phyloP scores from a whole-genome alignment of 768 basidiomycete genomes.

The Exidia glandulosa region DNA sequence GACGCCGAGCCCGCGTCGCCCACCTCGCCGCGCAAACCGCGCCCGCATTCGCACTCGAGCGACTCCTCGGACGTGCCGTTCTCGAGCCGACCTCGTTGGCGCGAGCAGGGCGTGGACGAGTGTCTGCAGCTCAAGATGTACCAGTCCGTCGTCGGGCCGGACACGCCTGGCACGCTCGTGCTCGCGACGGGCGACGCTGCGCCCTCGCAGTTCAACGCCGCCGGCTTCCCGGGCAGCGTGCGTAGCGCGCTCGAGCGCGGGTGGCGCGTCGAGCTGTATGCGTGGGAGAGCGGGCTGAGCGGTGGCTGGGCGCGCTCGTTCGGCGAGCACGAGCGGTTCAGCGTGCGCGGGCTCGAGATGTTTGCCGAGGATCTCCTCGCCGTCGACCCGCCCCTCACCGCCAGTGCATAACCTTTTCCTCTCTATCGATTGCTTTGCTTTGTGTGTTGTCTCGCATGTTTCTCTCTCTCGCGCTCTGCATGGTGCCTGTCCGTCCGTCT shows the following conservation, averaged over 20 bases:
- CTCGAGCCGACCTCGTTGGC: slow-evolving; percentile 47
- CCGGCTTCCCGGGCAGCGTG: slow-evolving; percentile 85
- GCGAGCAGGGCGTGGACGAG: slow-evolving; percentile 94
- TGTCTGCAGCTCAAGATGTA: slow-evolving; percentile 86
- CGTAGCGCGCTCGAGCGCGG: slow-evolving; percentile 77
- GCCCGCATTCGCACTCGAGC: background rate
- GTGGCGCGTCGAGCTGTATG: slow-evolving; percentile 92
- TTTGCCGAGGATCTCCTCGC: background rate
- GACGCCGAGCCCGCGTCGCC: background rate
- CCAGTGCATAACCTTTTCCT: too few species aligned
- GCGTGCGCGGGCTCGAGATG: slow-evolving; percentile 1
- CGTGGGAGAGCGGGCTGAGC: slow-evolving; percentile 80
- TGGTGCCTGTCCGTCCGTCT: too few species aligned
- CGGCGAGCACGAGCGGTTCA: slow-evolving; percentile 21
- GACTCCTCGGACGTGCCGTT: background rate
- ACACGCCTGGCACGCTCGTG: slow-evolving; percentile 63
- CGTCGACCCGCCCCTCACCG: too few species aligned
- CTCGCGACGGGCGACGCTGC: slow-evolving; percentile 93
- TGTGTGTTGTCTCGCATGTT: too few species aligned
- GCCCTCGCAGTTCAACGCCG: slow-evolving; percentile 83
- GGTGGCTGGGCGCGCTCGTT: slow-evolving; percentile 67
- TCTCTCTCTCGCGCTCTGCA: too few species aligned
- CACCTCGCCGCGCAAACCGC: slow-evolving; percentile 1
- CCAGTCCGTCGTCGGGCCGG: slow-evolving; percentile 66
- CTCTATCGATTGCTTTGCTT: too few species aligned